Conservation (phyloP, 805 yeast species). For the Metschnikowia noctiluminum region DNA sequence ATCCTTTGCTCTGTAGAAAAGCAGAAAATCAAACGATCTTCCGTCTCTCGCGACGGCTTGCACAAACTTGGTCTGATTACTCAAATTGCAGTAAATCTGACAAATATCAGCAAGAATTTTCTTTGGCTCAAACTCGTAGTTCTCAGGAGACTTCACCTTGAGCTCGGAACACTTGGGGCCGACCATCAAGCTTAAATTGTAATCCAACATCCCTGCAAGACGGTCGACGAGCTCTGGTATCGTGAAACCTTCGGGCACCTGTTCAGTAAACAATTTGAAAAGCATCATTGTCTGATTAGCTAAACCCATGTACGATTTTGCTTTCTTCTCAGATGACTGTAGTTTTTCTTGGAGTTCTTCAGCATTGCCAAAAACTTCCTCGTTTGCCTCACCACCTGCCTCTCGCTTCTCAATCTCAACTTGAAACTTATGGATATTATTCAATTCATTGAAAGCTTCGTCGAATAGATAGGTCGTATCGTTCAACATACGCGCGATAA, state of each 20-base stretch:
- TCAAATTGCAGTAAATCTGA: slow-evolving; percentile 71
- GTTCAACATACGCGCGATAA: slow-evolving; percentile 91
- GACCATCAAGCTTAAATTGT: slow-evolving; percentile 85
- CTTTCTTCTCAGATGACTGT: slow-evolving; percentile 65
- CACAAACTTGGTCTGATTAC: slow-evolving; percentile 61
- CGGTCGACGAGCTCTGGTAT: slow-evolving; percentile 90
- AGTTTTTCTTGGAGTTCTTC: slow-evolving; percentile 61
- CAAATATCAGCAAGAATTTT: slow-evolving; percentile 64
- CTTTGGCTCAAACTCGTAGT: slow-evolving; percentile 80
- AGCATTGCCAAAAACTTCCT: slow-evolving; percentile 47
- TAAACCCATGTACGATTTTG: slow-evolving; percentile 76
- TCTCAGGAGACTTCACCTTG: slow-evolving; percentile 79
- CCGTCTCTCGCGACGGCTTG: slow-evolving; percentile 85
- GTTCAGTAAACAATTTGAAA: slow-evolving; percentile 76
- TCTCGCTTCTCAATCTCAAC: slow-evolving; percentile 54
- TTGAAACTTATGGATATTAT: slow-evolving; percentile 73
- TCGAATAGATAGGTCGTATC: slow-evolving; percentile 90
- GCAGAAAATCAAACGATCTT: slow-evolving; percentile 72
- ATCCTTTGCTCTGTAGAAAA: slow-evolving; percentile 67
- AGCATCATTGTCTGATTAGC: slow-evolving; percentile 79
- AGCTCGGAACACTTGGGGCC: slow-evolving; percentile 92
- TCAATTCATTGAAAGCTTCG: slow-evolving; percentile 79
- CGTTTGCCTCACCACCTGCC: slow-evolving; percentile 28
- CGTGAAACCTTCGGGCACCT: slow-evolving; percentile 82
- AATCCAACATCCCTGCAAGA: slow-evolving; percentile 92